These are phyloP conservation scores for Ceratobasidium sp. DNA, from an alignment of 1,284 basidiomycete species.

Conservation along the genomic window DNA sequence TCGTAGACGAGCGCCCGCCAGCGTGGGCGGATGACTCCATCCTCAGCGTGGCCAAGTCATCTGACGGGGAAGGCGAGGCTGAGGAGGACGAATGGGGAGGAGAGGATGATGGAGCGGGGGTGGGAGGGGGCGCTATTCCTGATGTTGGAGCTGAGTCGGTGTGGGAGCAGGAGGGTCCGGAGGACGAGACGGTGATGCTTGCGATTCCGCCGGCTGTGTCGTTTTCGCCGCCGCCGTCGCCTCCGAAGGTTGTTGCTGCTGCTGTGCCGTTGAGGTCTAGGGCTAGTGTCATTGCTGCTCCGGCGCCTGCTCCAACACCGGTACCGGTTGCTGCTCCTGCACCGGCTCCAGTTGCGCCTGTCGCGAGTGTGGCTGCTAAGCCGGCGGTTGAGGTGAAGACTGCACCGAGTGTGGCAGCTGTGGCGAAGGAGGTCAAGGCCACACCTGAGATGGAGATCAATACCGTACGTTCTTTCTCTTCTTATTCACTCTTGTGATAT, in stretches of 20 bases:
- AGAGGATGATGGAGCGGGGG: neutral
- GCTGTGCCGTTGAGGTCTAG: conserved; percentile 17
- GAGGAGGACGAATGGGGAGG: neutral
- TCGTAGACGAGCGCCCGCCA: conserved; percentile 30
- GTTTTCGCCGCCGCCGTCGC: conserved; percentile 23
- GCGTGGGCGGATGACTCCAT: conserved; percentile 35
- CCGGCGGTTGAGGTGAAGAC: conserved; percentile 15
- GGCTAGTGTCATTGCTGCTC: neutral
- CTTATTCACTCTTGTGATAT: neutral
- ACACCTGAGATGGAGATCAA: conserved; percentile 30
- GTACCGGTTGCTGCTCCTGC: neutral
- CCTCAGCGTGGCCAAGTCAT: neutral
- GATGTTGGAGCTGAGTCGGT: conserved; percentile 5
- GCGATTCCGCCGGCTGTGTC: conserved; percentile 25
- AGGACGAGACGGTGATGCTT: conserved; percentile 25
- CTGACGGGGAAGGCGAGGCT: neutral
- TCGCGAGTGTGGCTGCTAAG: neutral
- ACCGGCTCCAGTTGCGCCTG: neutral
- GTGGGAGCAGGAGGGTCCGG: conserved; percentile 16
- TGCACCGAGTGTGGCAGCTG: neutral
- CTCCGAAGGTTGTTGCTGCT: neutral
- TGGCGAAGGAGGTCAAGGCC: neutral
- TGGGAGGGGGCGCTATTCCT: neutral
- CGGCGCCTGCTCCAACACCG: neutral
- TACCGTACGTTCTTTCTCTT: conserved; percentile 3